Evolutionary conservation across 805 yeast species (phyloP).

Genomic region (Wickerhamiella kurtzmanii): DNA sequence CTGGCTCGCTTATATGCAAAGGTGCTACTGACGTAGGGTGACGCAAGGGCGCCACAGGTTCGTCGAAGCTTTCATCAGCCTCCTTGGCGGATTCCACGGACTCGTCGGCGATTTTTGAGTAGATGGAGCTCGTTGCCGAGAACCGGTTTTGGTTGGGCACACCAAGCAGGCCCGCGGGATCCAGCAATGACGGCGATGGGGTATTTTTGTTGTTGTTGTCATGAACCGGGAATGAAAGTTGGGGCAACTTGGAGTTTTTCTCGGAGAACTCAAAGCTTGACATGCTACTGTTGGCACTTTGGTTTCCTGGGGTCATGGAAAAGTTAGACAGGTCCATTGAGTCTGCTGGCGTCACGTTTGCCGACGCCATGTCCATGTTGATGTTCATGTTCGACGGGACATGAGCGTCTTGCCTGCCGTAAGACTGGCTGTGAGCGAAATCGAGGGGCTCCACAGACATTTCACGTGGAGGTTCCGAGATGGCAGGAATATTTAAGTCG

Average conservation of each 20-base stretch:
- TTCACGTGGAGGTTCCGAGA: no score
- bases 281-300: not conserved
- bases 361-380: no score
- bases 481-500: no score
- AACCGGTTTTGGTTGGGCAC: conserved; percentile 8
- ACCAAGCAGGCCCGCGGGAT: not conserved
- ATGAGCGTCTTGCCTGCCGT: not conserved
- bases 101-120: conserved; percentile 2
- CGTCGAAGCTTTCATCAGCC: not conserved
- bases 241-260: not conserved
- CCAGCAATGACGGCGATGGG: not conserved
- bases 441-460: no score
- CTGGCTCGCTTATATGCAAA: no score
- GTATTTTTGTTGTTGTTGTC: not conserved
- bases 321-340: not conserved
- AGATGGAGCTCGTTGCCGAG: conserved; percentile 10
- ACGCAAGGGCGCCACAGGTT: not conserved
- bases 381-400: no score
- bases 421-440: no score
- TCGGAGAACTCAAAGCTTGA: not conserved
- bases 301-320: not conserved
- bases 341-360: not conserved
- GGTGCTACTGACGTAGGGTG: no score
- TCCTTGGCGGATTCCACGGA: not conserved
- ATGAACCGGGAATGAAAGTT: not conserved